These are phyloP conservation scores for Penicillium canescens DNA, from an alignment of 495 filamentous ascomycete genomes.

Conservation along the genomic window DNA sequence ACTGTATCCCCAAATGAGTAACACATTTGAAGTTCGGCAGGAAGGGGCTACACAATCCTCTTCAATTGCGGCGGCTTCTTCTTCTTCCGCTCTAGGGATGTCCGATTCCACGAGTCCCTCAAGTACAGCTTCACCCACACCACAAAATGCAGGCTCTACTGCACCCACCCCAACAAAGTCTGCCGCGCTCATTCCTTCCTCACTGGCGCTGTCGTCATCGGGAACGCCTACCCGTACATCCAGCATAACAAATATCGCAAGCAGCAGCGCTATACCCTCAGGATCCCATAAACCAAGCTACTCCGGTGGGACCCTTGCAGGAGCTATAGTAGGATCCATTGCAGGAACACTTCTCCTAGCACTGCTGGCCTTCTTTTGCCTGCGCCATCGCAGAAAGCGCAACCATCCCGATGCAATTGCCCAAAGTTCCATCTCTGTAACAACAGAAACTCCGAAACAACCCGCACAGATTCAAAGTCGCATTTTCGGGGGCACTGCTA, in stretches of 20 bases:
- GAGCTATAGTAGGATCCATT: constrained; percentile 30
- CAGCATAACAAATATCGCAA: background rate
- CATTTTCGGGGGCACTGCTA: background rate
- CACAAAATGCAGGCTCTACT: background rate
- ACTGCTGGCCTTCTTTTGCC: constrained; percentile 24
- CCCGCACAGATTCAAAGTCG: background rate
- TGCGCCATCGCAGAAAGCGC: constrained; percentile 15
- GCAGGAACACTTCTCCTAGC: constrained; percentile 28
- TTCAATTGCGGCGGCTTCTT: background rate
- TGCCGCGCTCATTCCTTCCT: background rate
- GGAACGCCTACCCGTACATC: background rate
- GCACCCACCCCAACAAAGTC: background rate
- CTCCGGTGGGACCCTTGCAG: constrained; percentile 26
- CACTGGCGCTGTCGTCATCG: background rate
- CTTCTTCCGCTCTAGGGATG: background rate
- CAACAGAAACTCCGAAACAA: background rate
- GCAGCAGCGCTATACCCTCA: background rate
- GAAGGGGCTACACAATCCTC: background rate
- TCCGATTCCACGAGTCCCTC: background rate
- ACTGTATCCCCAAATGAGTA: background rate
- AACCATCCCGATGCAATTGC: background rate
- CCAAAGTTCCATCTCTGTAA: background rate
- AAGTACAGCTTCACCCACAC: background rate
- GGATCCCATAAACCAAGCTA: too few relatives aligned
- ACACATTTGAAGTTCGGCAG: background rate